Evolutionary conservation across 2,329 filamentous ascomycete species (phyloP).

Genomic region (Aureobasidium sp.): DNA sequence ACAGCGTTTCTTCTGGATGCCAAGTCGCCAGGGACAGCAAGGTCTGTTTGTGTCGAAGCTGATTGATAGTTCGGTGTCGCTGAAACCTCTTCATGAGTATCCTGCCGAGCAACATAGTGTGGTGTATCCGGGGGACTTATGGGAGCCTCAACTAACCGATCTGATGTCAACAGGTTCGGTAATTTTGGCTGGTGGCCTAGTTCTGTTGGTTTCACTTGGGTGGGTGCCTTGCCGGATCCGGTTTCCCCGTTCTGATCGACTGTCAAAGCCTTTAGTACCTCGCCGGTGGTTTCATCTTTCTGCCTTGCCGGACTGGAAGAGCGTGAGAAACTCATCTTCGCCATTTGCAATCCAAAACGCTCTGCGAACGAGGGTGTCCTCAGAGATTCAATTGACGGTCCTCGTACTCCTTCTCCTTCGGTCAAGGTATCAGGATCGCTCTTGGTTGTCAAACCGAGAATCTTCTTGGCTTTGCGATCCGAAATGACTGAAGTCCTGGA

Average conservation of each 20-base stretch:
- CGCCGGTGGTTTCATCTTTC: neutral
- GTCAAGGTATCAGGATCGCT: neutral
- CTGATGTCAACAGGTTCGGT: neutral
- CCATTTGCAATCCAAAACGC: neutral
- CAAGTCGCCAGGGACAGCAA: constrained; percentile 12
- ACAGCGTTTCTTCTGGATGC: neutral
- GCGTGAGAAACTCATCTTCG: neutral
- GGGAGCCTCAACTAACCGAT: neutral
- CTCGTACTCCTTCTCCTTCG: neutral
- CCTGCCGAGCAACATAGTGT: neutral
- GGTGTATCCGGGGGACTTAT: constrained; percentile 22
- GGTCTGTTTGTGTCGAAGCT: constrained; percentile 27
- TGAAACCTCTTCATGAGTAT: no score
- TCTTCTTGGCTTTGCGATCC: constrained; percentile 36
- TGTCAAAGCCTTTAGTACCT: neutral
- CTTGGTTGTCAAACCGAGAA: constrained; percentile 29
- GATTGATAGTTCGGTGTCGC: constrained; percentile 20
- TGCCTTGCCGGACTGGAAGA: constrained; percentile 1
- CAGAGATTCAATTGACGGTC: neutral
- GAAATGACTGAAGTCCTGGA: constrained; percentile 1
- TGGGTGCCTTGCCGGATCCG: neutral
- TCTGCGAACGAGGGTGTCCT: neutral
- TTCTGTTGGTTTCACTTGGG: neutral
- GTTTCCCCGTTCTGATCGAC: neutral
- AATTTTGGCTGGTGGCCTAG: neutral